These are phyloP conservation scores for Akanthomyces lecanii DNA, from an alignment of 2,329 filamentous ascomycete genomes.

Conservation along the genomic window DNA sequence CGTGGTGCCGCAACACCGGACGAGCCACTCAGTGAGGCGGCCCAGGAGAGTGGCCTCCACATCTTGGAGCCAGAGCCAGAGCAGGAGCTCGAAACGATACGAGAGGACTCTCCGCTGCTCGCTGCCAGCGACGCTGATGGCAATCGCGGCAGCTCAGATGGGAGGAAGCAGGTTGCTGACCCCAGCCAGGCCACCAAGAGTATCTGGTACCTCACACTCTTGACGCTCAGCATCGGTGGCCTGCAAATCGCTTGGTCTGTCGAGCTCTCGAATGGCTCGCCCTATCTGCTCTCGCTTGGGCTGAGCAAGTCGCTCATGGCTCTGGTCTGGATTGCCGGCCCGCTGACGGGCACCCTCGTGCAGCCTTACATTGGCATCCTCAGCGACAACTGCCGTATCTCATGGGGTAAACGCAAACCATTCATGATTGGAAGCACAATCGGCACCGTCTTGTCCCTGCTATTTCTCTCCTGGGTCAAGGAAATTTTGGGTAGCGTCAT, in stretches of 20 bases:
- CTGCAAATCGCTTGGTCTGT: constrained; percentile 95
- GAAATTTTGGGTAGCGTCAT: constrained; percentile 68
- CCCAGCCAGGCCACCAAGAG: constrained; percentile 66
- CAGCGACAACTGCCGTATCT: constrained; percentile 70
- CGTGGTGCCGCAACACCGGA: neutral
- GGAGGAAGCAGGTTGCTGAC: constrained; percentile 33
- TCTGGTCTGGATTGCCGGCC: constrained; percentile 79
- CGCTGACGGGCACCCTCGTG: constrained; percentile 71
- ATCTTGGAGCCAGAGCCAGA: constrained; percentile 16
- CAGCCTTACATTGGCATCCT: constrained; percentile 80
- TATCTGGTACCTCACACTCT: constrained; percentile 75
- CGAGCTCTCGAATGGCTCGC: constrained; percentile 88
- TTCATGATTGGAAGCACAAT: constrained; percentile 71
- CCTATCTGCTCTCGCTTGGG: constrained; percentile 74
- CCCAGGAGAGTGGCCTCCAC: constrained; percentile 10
- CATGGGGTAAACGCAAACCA: constrained; percentile 75
- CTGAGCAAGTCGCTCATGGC: constrained; percentile 80
- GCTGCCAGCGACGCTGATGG: constrained; percentile 14
- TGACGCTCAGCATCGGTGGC: constrained; percentile 83
- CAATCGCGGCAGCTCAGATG: neutral
- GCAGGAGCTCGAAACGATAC: constrained; percentile 18
- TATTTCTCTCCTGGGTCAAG: constrained; percentile 69
- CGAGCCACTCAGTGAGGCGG: constrained; percentile 11
- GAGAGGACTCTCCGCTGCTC: constrained; percentile 20
- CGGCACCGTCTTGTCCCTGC: constrained; percentile 63